Conservation (phyloP, 257 asterid genomes). For the Linaria vulgaris region DNA sequence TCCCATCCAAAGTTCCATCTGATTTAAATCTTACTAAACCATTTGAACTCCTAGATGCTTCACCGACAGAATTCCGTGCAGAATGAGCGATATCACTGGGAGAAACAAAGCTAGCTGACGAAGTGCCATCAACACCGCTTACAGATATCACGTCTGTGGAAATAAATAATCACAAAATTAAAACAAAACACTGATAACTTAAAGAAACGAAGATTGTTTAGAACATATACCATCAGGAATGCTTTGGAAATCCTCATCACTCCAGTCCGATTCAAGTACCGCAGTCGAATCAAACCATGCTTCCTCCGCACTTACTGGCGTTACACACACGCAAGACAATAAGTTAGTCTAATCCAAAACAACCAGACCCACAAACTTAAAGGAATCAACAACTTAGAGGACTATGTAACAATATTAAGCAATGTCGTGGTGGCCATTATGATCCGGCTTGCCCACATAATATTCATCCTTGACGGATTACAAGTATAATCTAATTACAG, state of each 20-base stretch:
- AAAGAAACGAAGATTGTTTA: neutral
- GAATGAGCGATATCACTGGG: slow-evolving; percentile 37
- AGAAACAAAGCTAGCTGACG: slow-evolving; percentile 4
- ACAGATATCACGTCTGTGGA: slow-evolving; percentile 58
- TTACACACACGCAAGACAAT: no score
- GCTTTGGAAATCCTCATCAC: slow-evolving; percentile 91
- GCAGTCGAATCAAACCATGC: slow-evolving; percentile 87
- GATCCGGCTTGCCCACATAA: no score
- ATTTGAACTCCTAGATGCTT: slow-evolving; percentile 35
- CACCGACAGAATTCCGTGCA: slow-evolving; percentile 45
- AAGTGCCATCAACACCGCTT: slow-evolving; percentile 45
- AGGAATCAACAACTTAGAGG: no score
- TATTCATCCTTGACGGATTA: no score
- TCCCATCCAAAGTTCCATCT: slow-evolving; percentile 40
- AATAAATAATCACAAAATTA: neutral
- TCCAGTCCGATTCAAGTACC: slow-evolving; percentile 76
- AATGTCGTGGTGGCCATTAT: no score
- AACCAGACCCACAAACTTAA: no score
- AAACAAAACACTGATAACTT: neutral
- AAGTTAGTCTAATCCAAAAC: no score
- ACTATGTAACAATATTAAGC: no score
- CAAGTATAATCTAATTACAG: no score
- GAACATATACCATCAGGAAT: slow-evolving; percentile 78
- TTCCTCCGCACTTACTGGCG: slow-evolving; percentile 72
- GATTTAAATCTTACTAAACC: slow-evolving; percentile 37